phyloP scores from a whole-genome alignment of 2,329 filamentous ascomycete genomes.

The Colletotrichum eremochloae region DNA sequence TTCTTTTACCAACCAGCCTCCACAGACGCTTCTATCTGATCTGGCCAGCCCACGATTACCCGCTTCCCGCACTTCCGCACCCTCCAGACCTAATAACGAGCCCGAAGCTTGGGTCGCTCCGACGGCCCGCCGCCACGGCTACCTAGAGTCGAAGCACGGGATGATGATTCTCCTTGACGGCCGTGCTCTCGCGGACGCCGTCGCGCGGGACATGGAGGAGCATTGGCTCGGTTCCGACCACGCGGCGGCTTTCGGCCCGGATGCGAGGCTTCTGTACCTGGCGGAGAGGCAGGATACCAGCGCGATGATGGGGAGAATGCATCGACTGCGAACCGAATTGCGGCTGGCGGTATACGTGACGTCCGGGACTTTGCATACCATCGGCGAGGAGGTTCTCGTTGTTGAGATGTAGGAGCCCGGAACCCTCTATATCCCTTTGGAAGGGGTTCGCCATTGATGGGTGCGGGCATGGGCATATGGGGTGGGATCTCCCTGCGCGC shows the following conservation, averaged over 20 bases:
- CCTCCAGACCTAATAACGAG: constrained; percentile 26
- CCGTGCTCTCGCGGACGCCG: constrained; percentile 37
- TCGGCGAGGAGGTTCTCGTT: constrained; percentile 43
- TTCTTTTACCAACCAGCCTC: constrained; percentile 41
- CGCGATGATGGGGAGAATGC: too few relatives aligned
- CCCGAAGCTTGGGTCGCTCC: constrained; percentile 45
- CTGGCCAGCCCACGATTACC: constrained; percentile 42
- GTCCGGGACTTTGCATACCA: constrained; percentile 44
- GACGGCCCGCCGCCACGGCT: constrained; percentile 43
- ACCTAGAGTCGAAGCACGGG: constrained; percentile 38
- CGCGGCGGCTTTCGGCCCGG: constrained; percentile 38
- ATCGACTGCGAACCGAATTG: too few relatives aligned
- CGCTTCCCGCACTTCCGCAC: constrained; percentile 33
- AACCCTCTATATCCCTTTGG: constrained; percentile 43
- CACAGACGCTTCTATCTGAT: constrained; percentile 40
- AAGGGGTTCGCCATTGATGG: constrained; percentile 40
- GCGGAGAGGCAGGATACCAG: too few relatives aligned
- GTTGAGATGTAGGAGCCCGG: constrained; percentile 44
- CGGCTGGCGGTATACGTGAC: constrained; percentile 39
- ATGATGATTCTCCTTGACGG: constrained; percentile 41
- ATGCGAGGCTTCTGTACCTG: constrained; percentile 40
- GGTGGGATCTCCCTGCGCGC: constrained; percentile 41
- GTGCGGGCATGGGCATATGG: constrained; percentile 40
- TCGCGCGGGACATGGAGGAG: constrained; percentile 35
- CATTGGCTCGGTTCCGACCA: constrained; percentile 43